Evolutionary conservation across 1,284 basidiomycete genomes (phyloP).

Genomic region (Sphaerobolus stellatus): DNA sequence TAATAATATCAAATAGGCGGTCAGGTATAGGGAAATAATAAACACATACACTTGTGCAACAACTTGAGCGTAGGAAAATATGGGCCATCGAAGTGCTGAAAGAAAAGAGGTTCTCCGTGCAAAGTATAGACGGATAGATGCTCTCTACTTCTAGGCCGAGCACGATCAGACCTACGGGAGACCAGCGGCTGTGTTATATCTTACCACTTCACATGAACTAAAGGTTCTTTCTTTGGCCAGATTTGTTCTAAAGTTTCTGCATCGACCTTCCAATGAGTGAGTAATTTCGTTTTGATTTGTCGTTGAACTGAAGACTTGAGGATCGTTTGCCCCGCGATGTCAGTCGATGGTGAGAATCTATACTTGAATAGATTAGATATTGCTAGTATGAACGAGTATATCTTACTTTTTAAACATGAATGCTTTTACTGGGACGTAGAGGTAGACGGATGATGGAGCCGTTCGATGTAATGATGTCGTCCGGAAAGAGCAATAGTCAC

Average conservation of each 20-base stretch:
- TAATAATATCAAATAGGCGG: constrained; percentile 3
- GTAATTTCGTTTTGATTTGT: constrained; percentile 76
- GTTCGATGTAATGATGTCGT: no score
- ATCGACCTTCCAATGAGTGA: constrained; percentile 84
- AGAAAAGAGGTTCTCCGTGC: constrained; percentile 85
- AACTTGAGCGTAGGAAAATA: constrained; percentile 86
- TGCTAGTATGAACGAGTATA: no score
- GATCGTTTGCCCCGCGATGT: constrained; percentile 91
- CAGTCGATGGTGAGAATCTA: constrained; percentile 84
- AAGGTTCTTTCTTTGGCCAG: constrained; percentile 98
- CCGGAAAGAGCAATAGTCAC: no score
- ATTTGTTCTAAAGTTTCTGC: constrained; percentile 83
- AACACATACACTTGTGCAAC: constrained; percentile 83
- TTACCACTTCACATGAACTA: constrained; percentile 94
- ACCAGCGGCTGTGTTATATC: constrained; percentile 35
- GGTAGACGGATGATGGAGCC: no score
- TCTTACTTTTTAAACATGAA: no score
- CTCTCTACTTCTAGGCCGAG: constrained; percentile 72
- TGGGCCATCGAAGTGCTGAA: constrained; percentile 96
- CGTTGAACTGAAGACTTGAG: constrained; percentile 95
- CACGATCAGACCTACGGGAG: constrained; percentile 13
- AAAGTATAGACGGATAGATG: constrained; percentile 92
- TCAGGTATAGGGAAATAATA: constrained; percentile 7
- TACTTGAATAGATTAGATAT: no score
- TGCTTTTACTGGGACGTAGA: no score